Percentiles rank a stretch among this genome's conserved stretches.
These are phyloP conservation scores for Kalanchoe fedtschenkoi DNA, from an alignment of 164 flowering plant species.

Conservation along the genomic window DNA sequence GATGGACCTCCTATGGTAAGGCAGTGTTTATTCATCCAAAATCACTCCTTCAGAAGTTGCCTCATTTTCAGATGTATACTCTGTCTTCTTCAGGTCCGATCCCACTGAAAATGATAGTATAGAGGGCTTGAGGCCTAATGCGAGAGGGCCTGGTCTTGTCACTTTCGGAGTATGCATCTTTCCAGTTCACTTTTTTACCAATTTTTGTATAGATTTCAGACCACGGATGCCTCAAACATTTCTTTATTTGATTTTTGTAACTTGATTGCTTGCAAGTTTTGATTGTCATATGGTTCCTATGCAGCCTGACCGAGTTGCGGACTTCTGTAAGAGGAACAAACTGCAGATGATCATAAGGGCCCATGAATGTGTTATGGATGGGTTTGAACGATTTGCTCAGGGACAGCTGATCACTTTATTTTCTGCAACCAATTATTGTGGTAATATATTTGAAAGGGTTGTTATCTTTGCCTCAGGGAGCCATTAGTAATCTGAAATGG, in stretches of 20 bases:
- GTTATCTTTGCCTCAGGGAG: slow-evolving; percentile 2
- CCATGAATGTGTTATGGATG: slow-evolving; percentile 98
- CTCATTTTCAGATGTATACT: not conserved
- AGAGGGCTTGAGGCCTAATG: slow-evolving; percentile 97
- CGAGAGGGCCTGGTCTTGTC: slow-evolving; percentile 95
- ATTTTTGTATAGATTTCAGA: not conserved
- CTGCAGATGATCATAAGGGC: slow-evolving; percentile 94
- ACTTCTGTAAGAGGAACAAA: slow-evolving; percentile 89
- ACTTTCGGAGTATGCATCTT: slow-evolving; percentile 80
- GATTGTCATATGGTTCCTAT: slow-evolving; percentile 1
- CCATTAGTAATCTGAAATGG: slow-evolving; percentile 6
- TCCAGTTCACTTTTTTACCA: not conserved
- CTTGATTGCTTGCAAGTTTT: not conserved
- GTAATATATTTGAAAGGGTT: slow-evolving; percentile 24
- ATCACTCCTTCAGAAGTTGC: not conserved
- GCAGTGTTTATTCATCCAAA: not conserved
- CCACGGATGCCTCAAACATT: not conserved
- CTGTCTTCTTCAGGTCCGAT: slow-evolving; percentile 67
- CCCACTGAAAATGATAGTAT: slow-evolving; percentile 97
- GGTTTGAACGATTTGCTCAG: slow-evolving; percentile 97
- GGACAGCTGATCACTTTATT: slow-evolving; percentile 94
- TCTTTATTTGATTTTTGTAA: not conserved
- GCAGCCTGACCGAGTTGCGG: slow-evolving; percentile 97
- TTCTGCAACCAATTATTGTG: slow-evolving; percentile 97
- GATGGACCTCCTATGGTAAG: slow-evolving; percentile 94